Evolutionary conservation across 345 rosid species (phyloP).

Genomic region (Eucalyptus marginata): DNA sequence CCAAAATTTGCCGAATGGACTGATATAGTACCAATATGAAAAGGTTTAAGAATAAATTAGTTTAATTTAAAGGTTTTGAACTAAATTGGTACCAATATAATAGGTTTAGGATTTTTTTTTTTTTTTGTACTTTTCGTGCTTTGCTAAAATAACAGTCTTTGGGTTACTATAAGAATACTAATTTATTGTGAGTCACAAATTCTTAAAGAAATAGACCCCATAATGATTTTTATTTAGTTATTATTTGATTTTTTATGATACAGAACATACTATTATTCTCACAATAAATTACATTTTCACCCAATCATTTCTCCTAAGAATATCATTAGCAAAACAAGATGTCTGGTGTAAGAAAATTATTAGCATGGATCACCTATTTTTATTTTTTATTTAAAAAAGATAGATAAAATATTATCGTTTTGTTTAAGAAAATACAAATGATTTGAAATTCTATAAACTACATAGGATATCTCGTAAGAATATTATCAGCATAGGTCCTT

Average conservation of each 20-base stretch:
- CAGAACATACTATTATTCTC: rapidly evolving
- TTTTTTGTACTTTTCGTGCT: rapidly evolving
- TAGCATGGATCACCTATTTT: not conserved
- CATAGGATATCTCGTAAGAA: not conserved
- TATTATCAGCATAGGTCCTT: not conserved
- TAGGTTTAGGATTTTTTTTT: too few relatives aligned
- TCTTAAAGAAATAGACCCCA: rapidly evolving
- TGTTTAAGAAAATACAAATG: not conserved
- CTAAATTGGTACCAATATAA: rapidly evolving
- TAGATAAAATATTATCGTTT: not conserved
- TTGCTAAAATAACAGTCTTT: too few relatives aligned
- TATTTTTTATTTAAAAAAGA: too few relatives aligned
- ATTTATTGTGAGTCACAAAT: too few relatives aligned
- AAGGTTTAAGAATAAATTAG: too few relatives aligned
- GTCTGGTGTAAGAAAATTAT: not conserved
- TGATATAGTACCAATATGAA: too few relatives aligned
- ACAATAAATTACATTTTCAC: too few relatives aligned
- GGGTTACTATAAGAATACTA: rapidly evolving
- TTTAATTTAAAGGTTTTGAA: too few relatives aligned
- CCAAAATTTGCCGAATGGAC: rapidly evolving
- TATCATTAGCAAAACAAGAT: not conserved
- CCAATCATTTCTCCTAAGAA: too few relatives aligned
- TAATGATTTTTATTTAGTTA: too few relatives aligned
- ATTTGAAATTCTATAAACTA: not conserved
- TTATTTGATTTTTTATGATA: too few relatives aligned